Evolutionary conservation across 129 eudicot species (phyloP), one percentile per base, ranked within the genome.

Genomic region (Apium graveolens): DNA sequence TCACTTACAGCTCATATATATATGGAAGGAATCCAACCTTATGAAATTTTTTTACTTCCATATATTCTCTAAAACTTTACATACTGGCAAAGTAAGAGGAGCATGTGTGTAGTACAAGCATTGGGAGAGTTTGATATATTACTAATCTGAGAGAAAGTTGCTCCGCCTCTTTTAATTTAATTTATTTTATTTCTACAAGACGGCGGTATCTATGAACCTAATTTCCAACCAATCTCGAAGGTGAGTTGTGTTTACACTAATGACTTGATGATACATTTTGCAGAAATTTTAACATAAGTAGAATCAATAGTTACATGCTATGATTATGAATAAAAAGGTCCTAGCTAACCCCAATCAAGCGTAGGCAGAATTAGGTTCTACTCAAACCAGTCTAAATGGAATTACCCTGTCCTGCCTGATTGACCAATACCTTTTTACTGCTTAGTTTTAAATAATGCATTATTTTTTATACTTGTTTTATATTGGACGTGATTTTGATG

Each of bases 401-500:
- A 13, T 11, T 1, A 14, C 37, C 39, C 0, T 5, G 0, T 29
- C 35, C 70, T 66, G 72, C 38, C 9, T 31, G 72, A 66, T 66
- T 27, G 70, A 63, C 14, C 13, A 26, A 27, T 63, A 29, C 70
- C 70, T 66, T 27, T 13, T 66, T 14, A 66, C 21, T 32, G 20
- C 41, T 27, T 32, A 66, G 72, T 10, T 42, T 24, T 41, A 49
- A 43, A 35, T 38, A 21, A 17, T 13, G 73, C 35, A 32, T 60
- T 55, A 11, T 14, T 16, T 14, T 26, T 12, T 60, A 24, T 37
- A 35, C 20, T n/a, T 57, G 29, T 71, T 39, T 34, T 48, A 62
- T 39, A 31, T 51, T 82, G 82, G 68, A 79, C 68, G 4, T 57
- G 65, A n/a, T 17, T 18, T 74, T 63, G 65, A 80, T 48, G 38